Evolutionary conservation across 1,284 basidiomycete species (phyloP), one percentile per base, ranked within the genome.

Genomic region (Sanguinoderma infundibulare): DNA sequence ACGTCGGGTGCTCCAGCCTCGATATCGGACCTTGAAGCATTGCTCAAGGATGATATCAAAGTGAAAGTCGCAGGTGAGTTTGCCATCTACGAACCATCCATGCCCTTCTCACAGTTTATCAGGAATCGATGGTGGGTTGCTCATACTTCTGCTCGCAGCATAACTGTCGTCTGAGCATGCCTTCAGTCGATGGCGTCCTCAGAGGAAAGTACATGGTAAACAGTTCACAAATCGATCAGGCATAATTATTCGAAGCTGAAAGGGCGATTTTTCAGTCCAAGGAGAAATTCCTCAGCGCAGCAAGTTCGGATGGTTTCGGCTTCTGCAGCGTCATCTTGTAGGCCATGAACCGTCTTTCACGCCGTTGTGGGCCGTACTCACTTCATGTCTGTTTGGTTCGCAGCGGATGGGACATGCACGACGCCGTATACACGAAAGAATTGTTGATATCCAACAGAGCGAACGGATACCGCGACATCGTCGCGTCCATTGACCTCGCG

Each of bases 291-390:
- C 74, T 98, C 32, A 91, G 89, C 52, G 90, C 92, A 0, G 91
- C 84, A n/a, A 87, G 90, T 61, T 85, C 88, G 3, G 86, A 91
- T 60, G 94, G 94, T 0, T 96, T 97, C 74, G 94, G 94, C 3
- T 98, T 97, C 79, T 96, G 94, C 77, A 93, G 91, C 66, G 94
- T 97, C 55, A 86, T 97, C 54, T 98, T 92, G 91, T 91, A 61
- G 70, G 86, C 15, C 35, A 2, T 30, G 74, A 6, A n/a, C n/a
- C n/a, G n/a, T n/a, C n/a, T n/a, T n/a, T n/a, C n/a, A n/a, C n/a
- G n/a, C n/a, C n/a, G n/a, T n/a, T n/a, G n/a, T n/a, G n/a, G n/a
- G n/a, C n/a, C n/a, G 46, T 49, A 35, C 24, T 17, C 20, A 24
- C 9, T 22, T 34, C 30, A 34, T 14, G 49, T 35, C 20, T 34